These are phyloP conservation scores for Bryoerythrophyllum caledonicum DNA, from an alignment of 225 moss, liverwort and hornwort genomes.

Conservation along the genomic window DNA sequence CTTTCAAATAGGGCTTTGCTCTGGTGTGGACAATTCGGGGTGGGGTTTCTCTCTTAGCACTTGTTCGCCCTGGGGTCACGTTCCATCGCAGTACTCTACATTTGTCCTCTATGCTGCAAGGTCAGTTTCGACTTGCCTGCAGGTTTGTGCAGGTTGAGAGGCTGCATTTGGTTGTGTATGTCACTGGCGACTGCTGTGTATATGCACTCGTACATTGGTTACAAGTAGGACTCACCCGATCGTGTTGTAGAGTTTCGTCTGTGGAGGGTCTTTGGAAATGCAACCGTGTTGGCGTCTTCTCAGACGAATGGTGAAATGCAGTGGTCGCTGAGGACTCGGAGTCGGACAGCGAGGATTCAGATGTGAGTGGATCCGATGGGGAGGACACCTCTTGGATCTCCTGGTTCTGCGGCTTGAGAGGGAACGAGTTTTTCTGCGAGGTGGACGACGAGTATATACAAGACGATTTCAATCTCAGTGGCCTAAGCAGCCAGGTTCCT, in stretches of 20 bases:
- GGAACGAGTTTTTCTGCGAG: constrained; percentile 98
- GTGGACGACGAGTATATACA: constrained; percentile 98
- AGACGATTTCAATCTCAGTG: constrained; percentile 98
- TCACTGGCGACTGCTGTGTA: background rate
- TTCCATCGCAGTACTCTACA: background rate
- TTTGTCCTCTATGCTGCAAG: background rate
- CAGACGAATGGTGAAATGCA: constrained; percentile 7
- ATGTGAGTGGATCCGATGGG: constrained; percentile 94
- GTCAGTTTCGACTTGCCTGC: background rate
- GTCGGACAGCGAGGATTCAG: constrained; percentile 93
- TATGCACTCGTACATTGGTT: background rate
- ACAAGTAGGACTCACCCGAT: no score
- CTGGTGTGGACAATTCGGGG: background rate
- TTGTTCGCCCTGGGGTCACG: background rate
- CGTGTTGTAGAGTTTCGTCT: background rate
- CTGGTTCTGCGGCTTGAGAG: constrained; percentile 98
- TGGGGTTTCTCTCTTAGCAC: background rate
- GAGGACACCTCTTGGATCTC: constrained; percentile 98
- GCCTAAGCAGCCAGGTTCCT: constrained; percentile 91
- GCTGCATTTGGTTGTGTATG: background rate
- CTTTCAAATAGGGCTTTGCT: background rate
- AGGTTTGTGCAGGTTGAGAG: background rate
- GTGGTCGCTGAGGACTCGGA: constrained; percentile 73
- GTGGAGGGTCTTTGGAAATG: background rate
- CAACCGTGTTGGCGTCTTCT: background rate